Conservation (phyloP, 768 basidiomycete genomes). For the Russula olivacea region DNA sequence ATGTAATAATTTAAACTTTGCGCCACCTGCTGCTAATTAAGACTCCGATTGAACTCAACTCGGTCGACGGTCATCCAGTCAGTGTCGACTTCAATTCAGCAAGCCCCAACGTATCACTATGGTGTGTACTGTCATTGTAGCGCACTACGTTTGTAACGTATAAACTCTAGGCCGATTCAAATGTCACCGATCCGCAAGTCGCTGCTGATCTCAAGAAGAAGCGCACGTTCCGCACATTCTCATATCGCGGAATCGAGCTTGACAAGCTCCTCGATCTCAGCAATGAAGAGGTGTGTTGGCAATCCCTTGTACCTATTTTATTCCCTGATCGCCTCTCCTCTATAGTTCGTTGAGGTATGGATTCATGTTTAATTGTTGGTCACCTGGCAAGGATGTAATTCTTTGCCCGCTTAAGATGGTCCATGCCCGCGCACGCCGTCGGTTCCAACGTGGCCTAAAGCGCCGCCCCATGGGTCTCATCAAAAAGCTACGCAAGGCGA, state of each 20-base stretch:
- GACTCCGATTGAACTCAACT: slow-evolving; percentile 25
- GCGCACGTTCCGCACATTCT: slow-evolving; percentile 98
- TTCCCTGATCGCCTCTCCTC: slow-evolving; percentile 8
- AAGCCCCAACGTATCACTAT: slow-evolving; percentile 20
- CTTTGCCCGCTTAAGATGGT: slow-evolving; percentile 53
- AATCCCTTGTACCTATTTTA: not conserved
- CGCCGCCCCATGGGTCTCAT: slow-evolving; percentile 97
- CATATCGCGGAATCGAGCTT: slow-evolving; percentile 96
- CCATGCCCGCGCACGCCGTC: slow-evolving; percentile 95
- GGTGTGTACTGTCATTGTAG: slow-evolving; percentile 16
- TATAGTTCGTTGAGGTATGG: slow-evolving; percentile 75
- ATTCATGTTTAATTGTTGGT: slow-evolving; percentile 3
- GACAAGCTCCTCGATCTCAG: slow-evolving; percentile 95
- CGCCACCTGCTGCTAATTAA: slow-evolving; percentile 37
- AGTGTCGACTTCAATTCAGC: slow-evolving; percentile 8
- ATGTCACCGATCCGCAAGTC: slow-evolving; percentile 83
- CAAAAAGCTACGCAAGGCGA: slow-evolving; percentile 99
- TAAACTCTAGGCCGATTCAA: slow-evolving; percentile 60
- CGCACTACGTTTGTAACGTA: not conserved
- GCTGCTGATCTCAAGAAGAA: slow-evolving; percentile 98
- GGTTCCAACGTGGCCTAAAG: slow-evolving; percentile 99
- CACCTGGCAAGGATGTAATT: not conserved
- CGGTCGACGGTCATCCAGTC: slow-evolving; percentile 19
- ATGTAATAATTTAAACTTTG: slow-evolving; percentile 44
- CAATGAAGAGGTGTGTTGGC: slow-evolving; percentile 82